Percentiles rank a stretch among this genome's conserved stretches.
Conservation (phyloP, 1,139 yeast species). For the Wickerhamomyces sp. region DNA sequence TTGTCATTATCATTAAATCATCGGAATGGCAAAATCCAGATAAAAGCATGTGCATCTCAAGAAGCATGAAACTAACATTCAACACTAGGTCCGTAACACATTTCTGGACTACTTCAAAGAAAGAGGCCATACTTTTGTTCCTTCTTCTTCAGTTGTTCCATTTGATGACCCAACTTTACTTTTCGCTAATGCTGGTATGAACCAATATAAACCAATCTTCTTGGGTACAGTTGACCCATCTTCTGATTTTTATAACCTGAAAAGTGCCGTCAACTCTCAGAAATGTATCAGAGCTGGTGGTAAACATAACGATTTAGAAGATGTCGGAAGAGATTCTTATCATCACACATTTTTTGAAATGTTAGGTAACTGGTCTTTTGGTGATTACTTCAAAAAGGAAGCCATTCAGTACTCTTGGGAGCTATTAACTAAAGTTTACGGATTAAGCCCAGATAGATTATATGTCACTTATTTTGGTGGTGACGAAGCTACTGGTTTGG, state of each 20-base stretch:
- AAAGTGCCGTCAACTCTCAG: constrained; percentile 92
- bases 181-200: constrained; percentile 98
- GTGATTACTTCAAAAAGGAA: constrained; percentile 94
- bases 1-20: no score
- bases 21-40: no score
- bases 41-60: no score
- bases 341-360: constrained; percentile 98
- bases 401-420: constrained; percentile 92
- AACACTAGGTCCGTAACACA: constrained; percentile 64
- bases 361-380: constrained; percentile 99
- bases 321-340: constrained; percentile 95
- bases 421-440: constrained; percentile 76
- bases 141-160: constrained; percentile 93
- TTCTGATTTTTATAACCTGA: constrained; percentile 76
- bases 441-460: constrained; percentile 69
- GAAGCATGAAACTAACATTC: not conserved
- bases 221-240: constrained; percentile 96
- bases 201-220: constrained; percentile 95
- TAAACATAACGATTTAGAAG: constrained; percentile 96
- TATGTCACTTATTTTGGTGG: constrained; percentile 97
- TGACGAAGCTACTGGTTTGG: constrained; percentile 75
- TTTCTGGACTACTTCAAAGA: constrained; percentile 77
- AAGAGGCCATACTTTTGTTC: constrained; percentile 71
- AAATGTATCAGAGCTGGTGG: constrained; percentile 99
- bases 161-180: constrained; percentile 95